Evolutionary conservation across 2,329 filamentous ascomycete species (phyloP).

Genomic region (Aspergillus nomiae): DNA sequence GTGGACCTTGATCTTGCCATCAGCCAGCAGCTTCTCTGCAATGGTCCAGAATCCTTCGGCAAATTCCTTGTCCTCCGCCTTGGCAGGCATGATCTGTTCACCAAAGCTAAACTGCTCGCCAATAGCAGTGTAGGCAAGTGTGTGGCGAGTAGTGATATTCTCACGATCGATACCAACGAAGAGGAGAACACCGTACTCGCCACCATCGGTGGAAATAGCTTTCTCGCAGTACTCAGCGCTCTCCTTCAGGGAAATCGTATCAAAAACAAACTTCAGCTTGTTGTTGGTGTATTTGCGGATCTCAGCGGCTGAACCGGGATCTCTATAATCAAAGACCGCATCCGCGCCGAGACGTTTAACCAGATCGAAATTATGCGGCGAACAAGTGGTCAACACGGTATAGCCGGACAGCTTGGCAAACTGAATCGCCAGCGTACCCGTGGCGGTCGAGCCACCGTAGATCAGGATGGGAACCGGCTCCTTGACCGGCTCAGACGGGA

Average conservation of each 20-base stretch:
- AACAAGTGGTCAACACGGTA: conserved; percentile 36
- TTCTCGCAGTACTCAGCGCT: conserved; percentile 33
- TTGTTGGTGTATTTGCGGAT: conserved; percentile 35
- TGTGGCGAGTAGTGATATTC: conserved; percentile 32
- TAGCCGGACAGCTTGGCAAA: conserved; percentile 40
- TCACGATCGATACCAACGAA: conserved; percentile 24
- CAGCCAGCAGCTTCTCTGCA: conserved; percentile 43
- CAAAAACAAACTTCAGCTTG: conserved; percentile 35
- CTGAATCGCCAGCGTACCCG: conserved; percentile 41
- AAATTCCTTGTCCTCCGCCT: conserved; percentile 45
- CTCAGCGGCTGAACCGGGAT: conserved; percentile 18
- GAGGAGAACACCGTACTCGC: conserved; percentile 31
- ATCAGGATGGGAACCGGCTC: conserved; percentile 31
- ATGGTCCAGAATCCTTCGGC: conserved; percentile 43
- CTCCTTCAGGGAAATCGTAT: conserved; percentile 33
- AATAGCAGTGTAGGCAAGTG: conserved; percentile 35
- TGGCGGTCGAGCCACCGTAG: conserved; percentile 43
- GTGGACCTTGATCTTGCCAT: conserved; percentile 49
- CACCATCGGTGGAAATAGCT: conserved; percentile 33
- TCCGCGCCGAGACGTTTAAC: conserved; percentile 36
- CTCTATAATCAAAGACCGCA: conserved; percentile 36
- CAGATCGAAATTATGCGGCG: conserved; percentile 35
- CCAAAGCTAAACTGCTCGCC: conserved; percentile 35
- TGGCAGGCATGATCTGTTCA: conserved; percentile 29
- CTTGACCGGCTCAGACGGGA: conserved; percentile 26